Conservation (phyloP, 345 rosid species). For the Lumnitzera racemosa region DNA sequence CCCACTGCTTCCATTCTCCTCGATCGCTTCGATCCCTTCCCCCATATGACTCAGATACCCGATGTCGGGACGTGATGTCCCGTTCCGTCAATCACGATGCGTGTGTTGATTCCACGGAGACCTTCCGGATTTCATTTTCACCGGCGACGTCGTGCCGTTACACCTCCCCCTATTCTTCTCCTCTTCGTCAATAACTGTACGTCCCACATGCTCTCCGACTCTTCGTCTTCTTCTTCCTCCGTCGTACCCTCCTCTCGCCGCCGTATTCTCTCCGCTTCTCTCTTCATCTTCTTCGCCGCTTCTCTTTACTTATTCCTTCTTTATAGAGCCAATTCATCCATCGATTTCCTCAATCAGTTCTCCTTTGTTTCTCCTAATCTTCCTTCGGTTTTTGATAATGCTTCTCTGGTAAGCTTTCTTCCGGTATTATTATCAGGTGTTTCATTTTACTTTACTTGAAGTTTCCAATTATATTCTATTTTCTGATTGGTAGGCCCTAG, state of each 20-base stretch:
- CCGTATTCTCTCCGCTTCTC: constrained; percentile 3
- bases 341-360: not conserved
- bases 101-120: constrained; percentile 6
- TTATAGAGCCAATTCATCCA: not conserved
- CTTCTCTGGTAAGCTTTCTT: not conserved
- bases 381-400: not conserved
- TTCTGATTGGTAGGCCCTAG: too few species aligned
- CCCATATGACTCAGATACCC: too few species aligned
- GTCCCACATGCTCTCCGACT: constrained; percentile 10
- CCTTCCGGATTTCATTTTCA: not conserved
- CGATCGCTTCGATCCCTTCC: too few species aligned
- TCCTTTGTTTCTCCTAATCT: not conserved
- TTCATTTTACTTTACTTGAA: not conserved
- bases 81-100: too few species aligned
- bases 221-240: not conserved
- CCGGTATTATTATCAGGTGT: constrained; percentile 5
- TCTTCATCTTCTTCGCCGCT: constrained; percentile 11
- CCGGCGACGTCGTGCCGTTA: not conserved
- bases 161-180: constrained; percentile 6
- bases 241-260: not conserved
- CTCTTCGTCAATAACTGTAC: constrained; percentile 6
- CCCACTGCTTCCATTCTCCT: too few species aligned
- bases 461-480: not conserved
- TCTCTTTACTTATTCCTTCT: constrained; percentile 12
- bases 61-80: too few species aligned